Evolutionary conservation across 305 asterid species (phyloP).

Genomic region (Fraxinus platypoda): DNA sequence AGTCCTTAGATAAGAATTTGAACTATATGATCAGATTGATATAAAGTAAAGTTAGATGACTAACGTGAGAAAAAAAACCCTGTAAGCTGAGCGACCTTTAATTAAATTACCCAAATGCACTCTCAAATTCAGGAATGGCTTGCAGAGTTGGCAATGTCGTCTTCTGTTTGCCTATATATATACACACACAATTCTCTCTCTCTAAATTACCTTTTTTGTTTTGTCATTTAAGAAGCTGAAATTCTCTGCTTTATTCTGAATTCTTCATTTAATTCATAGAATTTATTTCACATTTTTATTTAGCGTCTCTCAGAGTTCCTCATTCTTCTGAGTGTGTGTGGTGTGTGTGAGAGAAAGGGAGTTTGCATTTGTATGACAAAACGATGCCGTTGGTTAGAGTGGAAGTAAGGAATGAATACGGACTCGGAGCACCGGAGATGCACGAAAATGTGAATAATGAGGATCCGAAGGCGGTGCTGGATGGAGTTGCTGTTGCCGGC

Average conservation of each 20-base stretch:
- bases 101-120: background rate
- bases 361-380: background rate
- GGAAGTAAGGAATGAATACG: constrained; percentile 71
- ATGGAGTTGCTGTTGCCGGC: constrained; percentile 79
- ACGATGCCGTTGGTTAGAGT: constrained; percentile 80
- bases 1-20: background rate
- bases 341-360: constrained; percentile 6
- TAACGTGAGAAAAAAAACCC: background rate
- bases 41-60: background rate
- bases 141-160: constrained; percentile 10
- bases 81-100: background rate
- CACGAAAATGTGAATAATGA: constrained; percentile 50
- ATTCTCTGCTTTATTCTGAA: constrained; percentile 7
- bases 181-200: constrained; percentile 22
- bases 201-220: background rate
- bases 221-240: background rate
- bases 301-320: background rate
- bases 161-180: background rate
- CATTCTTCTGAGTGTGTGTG: constrained; percentile 3
- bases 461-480: constrained; percentile 76
- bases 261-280: constrained; percentile 40
- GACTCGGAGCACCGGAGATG: constrained; percentile 71
- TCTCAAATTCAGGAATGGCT: background rate
- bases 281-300: constrained; percentile 9
- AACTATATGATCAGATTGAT: background rate